phyloP scores from a whole-genome alignment of 2,329 filamentous ascomycete genomes.

The Alternaria conjuncta region DNA sequence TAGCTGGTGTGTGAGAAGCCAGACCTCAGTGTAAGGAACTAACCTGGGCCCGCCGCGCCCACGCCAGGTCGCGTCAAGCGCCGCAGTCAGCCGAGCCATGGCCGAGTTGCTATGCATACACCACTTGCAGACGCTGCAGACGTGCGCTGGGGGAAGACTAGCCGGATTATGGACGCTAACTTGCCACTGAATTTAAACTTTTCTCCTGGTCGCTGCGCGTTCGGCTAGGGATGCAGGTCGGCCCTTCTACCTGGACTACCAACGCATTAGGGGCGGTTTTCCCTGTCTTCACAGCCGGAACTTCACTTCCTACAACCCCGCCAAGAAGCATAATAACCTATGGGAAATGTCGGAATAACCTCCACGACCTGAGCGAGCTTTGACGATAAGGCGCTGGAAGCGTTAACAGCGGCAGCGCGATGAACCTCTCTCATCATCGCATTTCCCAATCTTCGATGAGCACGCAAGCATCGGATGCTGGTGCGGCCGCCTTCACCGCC shows the following conservation, averaged over 20 bases:
- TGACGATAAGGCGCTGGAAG: slow-evolving; percentile 5
- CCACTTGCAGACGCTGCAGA: slow-evolving; percentile 19
- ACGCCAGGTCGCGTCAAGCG: slow-evolving; percentile 31
- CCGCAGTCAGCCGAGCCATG: slow-evolving; percentile 36
- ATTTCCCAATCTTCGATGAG: slow-evolving; percentile 19
- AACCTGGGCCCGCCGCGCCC: slow-evolving; percentile 16
- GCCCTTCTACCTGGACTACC: slow-evolving; percentile 29
- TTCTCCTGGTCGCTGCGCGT: slow-evolving; percentile 22
- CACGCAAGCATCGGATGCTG: slow-evolving; percentile 27
- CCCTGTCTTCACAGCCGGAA: slow-evolving; percentile 27
- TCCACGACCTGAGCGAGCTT: slow-evolving; percentile 19
- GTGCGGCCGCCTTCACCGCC: slow-evolving; percentile 30
- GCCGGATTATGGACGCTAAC: slow-evolving; percentile 31
- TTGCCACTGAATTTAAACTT: slow-evolving; percentile 37
- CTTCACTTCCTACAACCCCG: slow-evolving; percentile 18
- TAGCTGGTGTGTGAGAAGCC: slow-evolving; percentile 33
- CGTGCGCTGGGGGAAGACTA: slow-evolving; percentile 20
- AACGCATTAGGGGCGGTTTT: slow-evolving; percentile 16
- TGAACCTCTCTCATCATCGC: slow-evolving; percentile 31
- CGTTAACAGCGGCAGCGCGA: slow-evolving; percentile 14
- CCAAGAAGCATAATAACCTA: slow-evolving; percentile 25
- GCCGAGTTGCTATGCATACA: slow-evolving; percentile 34
- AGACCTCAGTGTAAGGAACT: slow-evolving; percentile 23
- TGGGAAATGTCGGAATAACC: slow-evolving; percentile 22
- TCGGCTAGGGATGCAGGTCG: slow-evolving; percentile 26